Conservation (phyloP, 2,329 filamentous ascomycete species). For the Talaromyces sp. region DNA sequence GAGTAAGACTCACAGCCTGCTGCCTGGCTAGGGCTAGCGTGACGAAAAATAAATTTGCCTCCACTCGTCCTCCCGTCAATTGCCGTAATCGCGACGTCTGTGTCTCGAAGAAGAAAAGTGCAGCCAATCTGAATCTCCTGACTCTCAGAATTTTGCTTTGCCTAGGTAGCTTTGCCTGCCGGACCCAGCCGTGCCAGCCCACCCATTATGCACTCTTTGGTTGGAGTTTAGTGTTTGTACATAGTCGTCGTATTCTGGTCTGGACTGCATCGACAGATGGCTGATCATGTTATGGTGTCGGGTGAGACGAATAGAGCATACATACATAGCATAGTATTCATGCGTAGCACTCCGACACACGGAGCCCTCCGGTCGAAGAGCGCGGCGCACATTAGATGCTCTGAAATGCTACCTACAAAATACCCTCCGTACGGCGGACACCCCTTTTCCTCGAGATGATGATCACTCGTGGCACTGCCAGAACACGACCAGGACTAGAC, state of each 20-base stretch:
- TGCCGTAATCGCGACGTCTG: constrained; percentile 8
- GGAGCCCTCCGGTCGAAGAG: neutral
- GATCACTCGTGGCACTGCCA: constrained; percentile 11
- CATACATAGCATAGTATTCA: neutral
- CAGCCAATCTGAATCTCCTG: constrained; percentile 3
- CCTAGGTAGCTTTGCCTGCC: neutral
- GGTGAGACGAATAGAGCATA: neutral
- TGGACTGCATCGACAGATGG: neutral
- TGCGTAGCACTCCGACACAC: neutral
- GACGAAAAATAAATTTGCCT: neutral
- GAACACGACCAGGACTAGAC: neutral
- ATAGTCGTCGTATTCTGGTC: neutral
- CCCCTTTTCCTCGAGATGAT: constrained; percentile 1
- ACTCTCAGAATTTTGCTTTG: constrained; percentile 6
- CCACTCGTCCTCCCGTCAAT: neutral
- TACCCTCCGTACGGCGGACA: neutral
- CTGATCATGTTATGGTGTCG: neutral
- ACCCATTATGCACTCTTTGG: neutral
- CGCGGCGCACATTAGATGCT: neutral
- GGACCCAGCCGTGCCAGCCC: constrained; percentile 7
- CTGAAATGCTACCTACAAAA: neutral
- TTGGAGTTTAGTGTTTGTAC: too few species aligned
- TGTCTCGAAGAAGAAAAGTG: constrained; percentile 1
- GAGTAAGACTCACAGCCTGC: neutral
- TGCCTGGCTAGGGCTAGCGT: neutral